Evolutionary conservation across 176 grass and related monocot genomes (phyloP).

Genomic region (Rhynchospora tenuis): DNA sequence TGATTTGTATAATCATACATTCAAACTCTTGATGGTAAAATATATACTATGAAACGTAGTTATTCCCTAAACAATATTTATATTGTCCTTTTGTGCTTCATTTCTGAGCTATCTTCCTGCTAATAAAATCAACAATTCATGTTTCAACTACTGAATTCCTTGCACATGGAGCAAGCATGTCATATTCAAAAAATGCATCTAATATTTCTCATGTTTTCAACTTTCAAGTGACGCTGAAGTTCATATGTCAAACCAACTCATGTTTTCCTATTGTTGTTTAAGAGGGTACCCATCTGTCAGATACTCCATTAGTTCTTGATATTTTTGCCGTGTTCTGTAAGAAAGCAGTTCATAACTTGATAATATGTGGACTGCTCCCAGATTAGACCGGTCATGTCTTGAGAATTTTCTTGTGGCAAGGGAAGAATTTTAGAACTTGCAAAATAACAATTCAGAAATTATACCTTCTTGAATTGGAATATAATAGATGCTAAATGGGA

Average conservation of each 20-base stretch:
- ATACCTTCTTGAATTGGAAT: background rate
- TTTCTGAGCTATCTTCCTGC: background rate
- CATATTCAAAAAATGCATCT: background rate
- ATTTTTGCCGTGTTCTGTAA: background rate
- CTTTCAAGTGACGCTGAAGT: background rate
- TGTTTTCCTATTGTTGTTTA: background rate
- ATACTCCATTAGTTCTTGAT: background rate
- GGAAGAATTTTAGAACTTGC: background rate
- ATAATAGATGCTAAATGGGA: background rate
- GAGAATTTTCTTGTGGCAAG: background rate
- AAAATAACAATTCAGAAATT: background rate
- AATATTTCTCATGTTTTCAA: background rate
- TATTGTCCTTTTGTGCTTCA: background rate
- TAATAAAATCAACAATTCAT: background rate
- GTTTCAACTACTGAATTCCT: background rate
- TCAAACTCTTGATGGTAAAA: background rate
- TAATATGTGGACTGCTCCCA: background rate
- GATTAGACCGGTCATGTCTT: background rate
- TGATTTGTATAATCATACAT: background rate
- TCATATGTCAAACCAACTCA: background rate
- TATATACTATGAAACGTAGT: background rate
- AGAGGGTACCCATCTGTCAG: background rate
- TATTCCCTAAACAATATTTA: background rate
- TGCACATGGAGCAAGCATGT: background rate
- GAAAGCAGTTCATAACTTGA: background rate